Conservation (phyloP, 2,329 filamentous ascomycete genomes). For the Alternaria consortialis region DNA sequence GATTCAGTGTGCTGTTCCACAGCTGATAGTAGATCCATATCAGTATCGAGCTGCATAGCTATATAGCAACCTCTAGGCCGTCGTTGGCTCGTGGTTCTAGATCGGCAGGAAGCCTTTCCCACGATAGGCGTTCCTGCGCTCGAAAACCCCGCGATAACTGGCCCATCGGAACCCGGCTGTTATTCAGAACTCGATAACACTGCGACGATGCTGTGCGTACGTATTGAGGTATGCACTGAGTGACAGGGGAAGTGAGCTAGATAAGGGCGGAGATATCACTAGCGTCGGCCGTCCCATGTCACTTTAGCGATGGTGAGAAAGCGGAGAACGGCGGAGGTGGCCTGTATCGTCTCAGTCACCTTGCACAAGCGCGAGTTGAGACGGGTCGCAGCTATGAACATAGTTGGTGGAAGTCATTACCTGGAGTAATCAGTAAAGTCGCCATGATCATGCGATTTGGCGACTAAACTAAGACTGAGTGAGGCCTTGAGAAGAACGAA, state of each 20-base stretch:
- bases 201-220: not conserved
- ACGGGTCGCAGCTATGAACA: too few species aligned
- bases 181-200: not conserved
- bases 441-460: not conserved
- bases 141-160: not conserved
- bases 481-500: not conserved
- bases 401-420: not conserved
- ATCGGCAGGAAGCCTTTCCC: not conserved
- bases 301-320: constrained; percentile 2
- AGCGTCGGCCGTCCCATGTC: constrained; percentile 17
- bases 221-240: not conserved
- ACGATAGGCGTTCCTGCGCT: constrained; percentile 10
- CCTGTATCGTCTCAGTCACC: not conserved
- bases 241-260: not conserved
- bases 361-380: too few species aligned
- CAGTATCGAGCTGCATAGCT: not conserved
- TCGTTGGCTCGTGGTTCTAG: constrained; percentile 7
- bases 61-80: constrained; percentile 1
- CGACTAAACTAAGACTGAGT: not conserved
- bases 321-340: not conserved
- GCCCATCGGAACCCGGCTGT: constrained; percentile 1
- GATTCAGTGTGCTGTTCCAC: not conserved
- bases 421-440: not conserved
- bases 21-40: not conserved
- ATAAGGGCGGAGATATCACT: constrained; percentile 9